A percentile compares a stretch with the other conserved stretches of the same genome.
Conservation (phyloP, 2,329 filamentous ascomycete genomes). For the Trichoderma koningiopsis region DNA sequence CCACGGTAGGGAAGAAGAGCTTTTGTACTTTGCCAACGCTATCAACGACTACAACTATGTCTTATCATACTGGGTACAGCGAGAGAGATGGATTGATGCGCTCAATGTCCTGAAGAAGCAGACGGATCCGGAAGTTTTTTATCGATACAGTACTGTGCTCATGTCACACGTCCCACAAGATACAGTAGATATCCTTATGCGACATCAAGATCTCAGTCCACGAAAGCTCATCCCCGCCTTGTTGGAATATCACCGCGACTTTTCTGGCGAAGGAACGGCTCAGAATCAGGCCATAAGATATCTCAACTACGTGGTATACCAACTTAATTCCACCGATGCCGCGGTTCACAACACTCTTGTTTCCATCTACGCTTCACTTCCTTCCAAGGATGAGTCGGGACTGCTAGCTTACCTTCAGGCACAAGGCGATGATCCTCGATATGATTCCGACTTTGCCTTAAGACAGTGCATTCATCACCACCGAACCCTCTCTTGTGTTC, state of each 20-base stretch:
- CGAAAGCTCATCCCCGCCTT: slow-evolving; percentile 90
- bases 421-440: slow-evolving; percentile 82
- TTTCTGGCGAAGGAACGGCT: slow-evolving; percentile 61
- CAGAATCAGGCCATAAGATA: slow-evolving; percentile 94
- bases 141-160: slow-evolving; percentile 94
- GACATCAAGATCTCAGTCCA: slow-evolving; percentile 81
- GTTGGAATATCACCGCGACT: slow-evolving; percentile 86
- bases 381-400: slow-evolving; percentile 79
- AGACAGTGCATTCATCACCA: slow-evolving; percentile 93
- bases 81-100: slow-evolving; percentile 87
- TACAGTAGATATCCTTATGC: slow-evolving; percentile 92
- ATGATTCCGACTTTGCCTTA: slow-evolving; percentile 94
- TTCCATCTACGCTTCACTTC: slow-evolving; percentile 88
- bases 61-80: slow-evolving; percentile 93
- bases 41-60: slow-evolving; percentile 94
- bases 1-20: slow-evolving; percentile 89
- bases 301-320: slow-evolving; percentile 88
- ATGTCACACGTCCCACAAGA: slow-evolving; percentile 86
- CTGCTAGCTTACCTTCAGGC: slow-evolving; percentile 87
- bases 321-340: slow-evolving; percentile 75
- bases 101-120: slow-evolving; percentile 89
- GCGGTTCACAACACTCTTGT: slow-evolving; percentile 97
- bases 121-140: slow-evolving; percentile 89
- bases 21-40: slow-evolving; percentile 86
- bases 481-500: slow-evolving; percentile 89